Percentiles rank a stretch among this genome's conserved stretches.
Conservation (phyloP, 352 stramenopile species). For the Globisporangium abappressorium region DNA sequence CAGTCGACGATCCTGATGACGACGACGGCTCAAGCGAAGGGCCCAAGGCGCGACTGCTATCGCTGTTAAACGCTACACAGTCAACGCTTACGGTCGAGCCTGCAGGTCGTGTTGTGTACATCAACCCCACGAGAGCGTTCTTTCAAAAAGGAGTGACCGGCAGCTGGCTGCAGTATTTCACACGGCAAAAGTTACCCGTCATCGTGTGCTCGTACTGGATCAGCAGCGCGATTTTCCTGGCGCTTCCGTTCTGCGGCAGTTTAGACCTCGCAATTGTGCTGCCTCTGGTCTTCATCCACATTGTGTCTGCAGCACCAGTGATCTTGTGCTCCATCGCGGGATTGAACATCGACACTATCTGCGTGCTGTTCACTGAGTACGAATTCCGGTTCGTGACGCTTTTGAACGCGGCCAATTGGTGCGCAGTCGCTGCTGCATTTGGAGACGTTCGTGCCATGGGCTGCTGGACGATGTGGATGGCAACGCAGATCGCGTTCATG, state of each 20-base stretch:
- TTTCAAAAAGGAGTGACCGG: background rate
- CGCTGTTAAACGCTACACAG: conserved; percentile 11
- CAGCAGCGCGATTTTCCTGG: conserved; percentile 9
- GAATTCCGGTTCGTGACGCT: conserved; percentile 27
- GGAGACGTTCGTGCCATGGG: conserved; percentile 17
- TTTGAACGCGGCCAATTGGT: conserved; percentile 29
- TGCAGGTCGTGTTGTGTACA: conserved; percentile 6
- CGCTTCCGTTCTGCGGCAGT: conserved; percentile 16
- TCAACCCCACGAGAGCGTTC: conserved; percentile 6
- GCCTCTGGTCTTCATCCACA: background rate
- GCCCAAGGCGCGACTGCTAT: conserved; percentile 9
- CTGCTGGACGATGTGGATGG: conserved; percentile 25
- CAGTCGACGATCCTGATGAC: background rate
- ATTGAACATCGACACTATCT: conserved; percentile 21
- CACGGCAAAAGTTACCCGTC: background rate
- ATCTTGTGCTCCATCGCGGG: conserved; percentile 16
- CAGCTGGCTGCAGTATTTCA: conserved; percentile 8
- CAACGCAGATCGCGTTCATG: conserved; percentile 22
- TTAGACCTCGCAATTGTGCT: background rate
- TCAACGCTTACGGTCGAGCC: conserved; percentile 10
- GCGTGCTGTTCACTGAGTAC: conserved; percentile 14
- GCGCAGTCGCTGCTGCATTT: conserved; percentile 15
- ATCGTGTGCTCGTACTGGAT: conserved; percentile 14
- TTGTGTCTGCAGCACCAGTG: conserved; percentile 19
- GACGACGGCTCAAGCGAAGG: background rate